Conservation (phyloP, 176 grass and related monocot genomes). For the Melocanna baccifera region DNA sequence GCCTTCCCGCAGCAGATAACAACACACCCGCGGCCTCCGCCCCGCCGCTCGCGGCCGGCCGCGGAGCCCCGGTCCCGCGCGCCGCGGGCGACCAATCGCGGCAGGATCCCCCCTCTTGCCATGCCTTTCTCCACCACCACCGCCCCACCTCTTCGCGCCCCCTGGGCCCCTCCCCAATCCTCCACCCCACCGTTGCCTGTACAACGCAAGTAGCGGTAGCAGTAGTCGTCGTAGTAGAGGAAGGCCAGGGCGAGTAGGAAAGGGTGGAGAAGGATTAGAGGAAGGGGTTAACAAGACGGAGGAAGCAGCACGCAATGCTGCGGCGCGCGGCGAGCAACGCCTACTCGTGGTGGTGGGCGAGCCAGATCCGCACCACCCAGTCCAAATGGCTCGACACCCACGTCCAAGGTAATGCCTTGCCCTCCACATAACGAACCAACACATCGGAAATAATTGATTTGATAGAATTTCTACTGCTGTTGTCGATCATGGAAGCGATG, state of each 20-base stretch:
- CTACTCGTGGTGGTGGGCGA: conserved; percentile 73
- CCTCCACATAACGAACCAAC: background rate
- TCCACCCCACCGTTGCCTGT: background rate
- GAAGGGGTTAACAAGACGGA: background rate
- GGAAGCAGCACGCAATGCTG: conserved; percentile 35
- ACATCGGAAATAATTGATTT: background rate
- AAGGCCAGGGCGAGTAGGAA: background rate
- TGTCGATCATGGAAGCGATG: background rate
- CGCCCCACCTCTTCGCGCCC: background rate
- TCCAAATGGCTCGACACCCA: conserved; percentile 63
- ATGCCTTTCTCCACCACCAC: conserved; percentile 2
- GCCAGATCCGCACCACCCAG: conserved; percentile 52
- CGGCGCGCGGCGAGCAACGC: conserved; percentile 64
- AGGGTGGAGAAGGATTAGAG: background rate
- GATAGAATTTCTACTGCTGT: background rate
- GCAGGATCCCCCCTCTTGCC: background rate
- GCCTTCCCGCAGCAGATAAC: background rate
- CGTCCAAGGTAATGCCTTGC: conserved; percentile 38
- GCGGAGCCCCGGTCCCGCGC: background rate
- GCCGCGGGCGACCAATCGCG: background rate
- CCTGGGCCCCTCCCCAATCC: background rate
- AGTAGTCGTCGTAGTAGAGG: background rate
- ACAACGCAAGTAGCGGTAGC: background rate
- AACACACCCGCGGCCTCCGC: background rate
- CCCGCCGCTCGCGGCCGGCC: background rate